These are phyloP conservation scores for Citropsis articulata DNA, from an alignment of 345 rosid genomes.

Conservation along the genomic window DNA sequence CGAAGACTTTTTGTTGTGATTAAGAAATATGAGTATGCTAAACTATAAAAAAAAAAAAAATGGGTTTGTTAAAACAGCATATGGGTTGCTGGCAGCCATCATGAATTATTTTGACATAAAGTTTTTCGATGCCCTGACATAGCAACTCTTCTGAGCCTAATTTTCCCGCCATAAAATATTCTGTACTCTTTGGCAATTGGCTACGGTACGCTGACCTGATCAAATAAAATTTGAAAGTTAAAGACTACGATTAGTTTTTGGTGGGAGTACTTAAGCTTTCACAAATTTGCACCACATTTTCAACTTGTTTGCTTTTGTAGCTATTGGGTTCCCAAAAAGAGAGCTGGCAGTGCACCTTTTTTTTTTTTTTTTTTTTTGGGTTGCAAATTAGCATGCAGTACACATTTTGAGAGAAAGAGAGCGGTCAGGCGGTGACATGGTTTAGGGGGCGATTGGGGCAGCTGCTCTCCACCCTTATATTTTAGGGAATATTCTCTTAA, in stretches of 20 bases:
- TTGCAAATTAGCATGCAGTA: too few species aligned
- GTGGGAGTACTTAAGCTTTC: not conserved
- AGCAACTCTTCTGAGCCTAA: not conserved
- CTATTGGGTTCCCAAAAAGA: not conserved
- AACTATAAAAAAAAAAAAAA: not conserved
- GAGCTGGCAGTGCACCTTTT: not conserved
- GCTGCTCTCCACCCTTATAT: too few species aligned
- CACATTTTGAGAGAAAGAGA: too few species aligned
- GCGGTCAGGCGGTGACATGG: too few species aligned
- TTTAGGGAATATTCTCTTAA: too few species aligned
- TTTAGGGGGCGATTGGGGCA: too few species aligned
- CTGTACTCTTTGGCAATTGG: not conserved
- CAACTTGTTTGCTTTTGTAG: not conserved
- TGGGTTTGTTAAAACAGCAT: not conserved
- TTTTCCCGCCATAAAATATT: not conserved
- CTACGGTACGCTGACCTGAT: not conserved
- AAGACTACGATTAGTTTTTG: not conserved
- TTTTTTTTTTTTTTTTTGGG: too few species aligned
- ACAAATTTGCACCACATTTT: not conserved
- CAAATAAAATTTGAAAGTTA: not conserved
- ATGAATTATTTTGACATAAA: not conserved
- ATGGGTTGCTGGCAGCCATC: slow-evolving; percentile 4
- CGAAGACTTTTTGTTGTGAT: not conserved
- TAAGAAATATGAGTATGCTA: not conserved
- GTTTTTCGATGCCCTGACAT: not conserved